phyloP scores from a whole-genome alignment of 306 rosid genomes.

The Prunus padus region DNA sequence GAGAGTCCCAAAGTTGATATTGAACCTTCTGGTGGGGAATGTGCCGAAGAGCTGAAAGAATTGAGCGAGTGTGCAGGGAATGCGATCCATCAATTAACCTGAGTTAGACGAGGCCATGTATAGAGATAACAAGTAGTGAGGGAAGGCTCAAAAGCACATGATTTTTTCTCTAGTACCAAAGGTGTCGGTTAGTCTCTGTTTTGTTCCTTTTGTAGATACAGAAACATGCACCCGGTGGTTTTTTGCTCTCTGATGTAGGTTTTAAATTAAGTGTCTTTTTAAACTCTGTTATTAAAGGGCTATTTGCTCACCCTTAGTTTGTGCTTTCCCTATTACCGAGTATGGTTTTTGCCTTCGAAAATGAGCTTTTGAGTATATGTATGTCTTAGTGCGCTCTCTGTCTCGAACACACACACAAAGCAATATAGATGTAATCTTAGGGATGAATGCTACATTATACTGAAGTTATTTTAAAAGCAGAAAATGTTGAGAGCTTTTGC shows the following conservation, averaged over 20 bases:
- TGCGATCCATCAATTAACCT: constrained; percentile 10
- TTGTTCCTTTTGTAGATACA: not conserved
- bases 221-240: constrained; percentile 3
- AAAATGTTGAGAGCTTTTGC: not conserved
- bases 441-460: not conserved
- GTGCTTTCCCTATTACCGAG: constrained; percentile 3
- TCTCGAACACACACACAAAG: not conserved
- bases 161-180: constrained; percentile 24
- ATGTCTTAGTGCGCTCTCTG: not conserved
- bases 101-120: constrained; percentile 22
- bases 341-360: not conserved
- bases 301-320: not conserved
- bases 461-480: not conserved
- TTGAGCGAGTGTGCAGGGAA: constrained; percentile 18
- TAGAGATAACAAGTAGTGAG: constrained; percentile 13
- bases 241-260: constrained; percentile 5
- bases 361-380: not conserved
- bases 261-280: not conserved
- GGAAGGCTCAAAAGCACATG: constrained; percentile 21
- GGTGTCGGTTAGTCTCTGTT: constrained; percentile 25
- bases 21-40: constrained; percentile 4
- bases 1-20: constrained; percentile 6
- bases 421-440: not conserved
- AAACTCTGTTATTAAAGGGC: not conserved
- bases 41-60: constrained; percentile 12